phyloP scores from a whole-genome alignment of 208 protist species.

The Lotmaria passim region DNA sequence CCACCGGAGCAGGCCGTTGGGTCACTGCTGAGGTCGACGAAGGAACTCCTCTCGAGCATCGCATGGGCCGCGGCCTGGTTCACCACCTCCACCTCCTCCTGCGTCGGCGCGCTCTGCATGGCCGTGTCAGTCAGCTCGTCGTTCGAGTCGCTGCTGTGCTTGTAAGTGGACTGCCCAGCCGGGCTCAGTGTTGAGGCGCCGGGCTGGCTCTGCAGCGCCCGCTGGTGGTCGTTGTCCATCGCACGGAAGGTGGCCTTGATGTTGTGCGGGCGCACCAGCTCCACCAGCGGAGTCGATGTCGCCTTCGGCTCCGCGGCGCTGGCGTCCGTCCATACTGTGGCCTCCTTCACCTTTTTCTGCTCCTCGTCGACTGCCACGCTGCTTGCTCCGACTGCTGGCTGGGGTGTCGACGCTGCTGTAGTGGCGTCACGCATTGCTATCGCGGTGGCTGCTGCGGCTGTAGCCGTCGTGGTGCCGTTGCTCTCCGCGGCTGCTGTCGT shows the following conservation, averaged over 20 bases:
- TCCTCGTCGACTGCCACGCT: no score
- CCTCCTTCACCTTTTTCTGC: no score
- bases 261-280: constrained; percentile 8
- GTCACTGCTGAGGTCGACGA: background rate
- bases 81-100: constrained; percentile 4
- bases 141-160: background rate
- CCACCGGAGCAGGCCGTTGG: constrained; percentile 7
- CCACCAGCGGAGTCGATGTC: constrained; percentile 1
- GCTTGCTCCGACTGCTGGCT: no score
- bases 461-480: background rate
- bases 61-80: background rate
- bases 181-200: constrained; percentile 7
- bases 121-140: constrained; percentile 1
- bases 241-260: constrained; percentile 19
- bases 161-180: background rate
- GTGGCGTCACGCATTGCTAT: background rate
- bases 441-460: background rate
- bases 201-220: constrained; percentile 10
- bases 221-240: constrained; percentile 10
- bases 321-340: background rate
- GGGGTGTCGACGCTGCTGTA: background rate
- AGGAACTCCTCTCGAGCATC: background rate
- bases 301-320: background rate
- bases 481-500: background rate
- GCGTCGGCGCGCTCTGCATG: background rate